These are phyloP conservation scores for Ceratobasidium sp. DNA, from an alignment of 1,284 basidiomycete genomes.

Conservation along the genomic window DNA sequence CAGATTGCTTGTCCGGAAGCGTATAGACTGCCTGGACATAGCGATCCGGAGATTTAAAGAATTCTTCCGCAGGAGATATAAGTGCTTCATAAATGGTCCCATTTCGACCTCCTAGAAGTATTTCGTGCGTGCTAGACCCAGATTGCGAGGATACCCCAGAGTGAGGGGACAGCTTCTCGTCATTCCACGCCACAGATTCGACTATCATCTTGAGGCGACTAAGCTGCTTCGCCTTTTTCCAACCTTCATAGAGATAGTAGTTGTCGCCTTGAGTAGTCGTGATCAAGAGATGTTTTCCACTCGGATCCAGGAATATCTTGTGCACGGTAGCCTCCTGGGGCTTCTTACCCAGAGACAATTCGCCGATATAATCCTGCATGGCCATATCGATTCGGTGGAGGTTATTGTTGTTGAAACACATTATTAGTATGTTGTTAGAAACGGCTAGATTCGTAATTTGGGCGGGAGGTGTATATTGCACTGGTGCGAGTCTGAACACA, in stretches of 20 bases:
- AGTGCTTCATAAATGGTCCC: slow-evolving; percentile 86
- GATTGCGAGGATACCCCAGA: slow-evolving; percentile 59
- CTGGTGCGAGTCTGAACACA: slow-evolving; percentile 82
- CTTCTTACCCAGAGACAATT: slow-evolving; percentile 68
- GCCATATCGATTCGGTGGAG: slow-evolving; percentile 85
- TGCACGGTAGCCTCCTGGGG: slow-evolving; percentile 70
- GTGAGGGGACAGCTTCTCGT: slow-evolving; percentile 32
- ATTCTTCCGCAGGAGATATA: slow-evolving; percentile 84
- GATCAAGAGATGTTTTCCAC: slow-evolving; percentile 85
- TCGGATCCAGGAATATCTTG: slow-evolving; percentile 88
- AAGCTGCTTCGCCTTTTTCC: slow-evolving; percentile 78
- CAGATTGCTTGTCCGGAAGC: slow-evolving; percentile 75
- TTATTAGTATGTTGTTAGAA: slow-evolving; percentile 82
- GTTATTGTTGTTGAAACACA: slow-evolving; percentile 77
- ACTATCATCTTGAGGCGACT: slow-evolving; percentile 86
- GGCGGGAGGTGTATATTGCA: slow-evolving; percentile 86
- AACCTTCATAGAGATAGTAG: slow-evolving; percentile 84
- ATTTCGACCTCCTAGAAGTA: slow-evolving; percentile 85
- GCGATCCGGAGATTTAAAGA: slow-evolving; percentile 87
- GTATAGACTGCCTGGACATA: slow-evolving; percentile 81
- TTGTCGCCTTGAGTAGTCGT: slow-evolving; percentile 89
- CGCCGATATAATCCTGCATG: slow-evolving; percentile 73
- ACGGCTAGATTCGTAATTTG: slow-evolving; percentile 78
- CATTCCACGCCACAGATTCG: slow-evolving; percentile 92
- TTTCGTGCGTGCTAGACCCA: slow-evolving; percentile 74